Conservation (phyloP, 148 eudicot genomes). For the Diospyros kaki region DNA sequence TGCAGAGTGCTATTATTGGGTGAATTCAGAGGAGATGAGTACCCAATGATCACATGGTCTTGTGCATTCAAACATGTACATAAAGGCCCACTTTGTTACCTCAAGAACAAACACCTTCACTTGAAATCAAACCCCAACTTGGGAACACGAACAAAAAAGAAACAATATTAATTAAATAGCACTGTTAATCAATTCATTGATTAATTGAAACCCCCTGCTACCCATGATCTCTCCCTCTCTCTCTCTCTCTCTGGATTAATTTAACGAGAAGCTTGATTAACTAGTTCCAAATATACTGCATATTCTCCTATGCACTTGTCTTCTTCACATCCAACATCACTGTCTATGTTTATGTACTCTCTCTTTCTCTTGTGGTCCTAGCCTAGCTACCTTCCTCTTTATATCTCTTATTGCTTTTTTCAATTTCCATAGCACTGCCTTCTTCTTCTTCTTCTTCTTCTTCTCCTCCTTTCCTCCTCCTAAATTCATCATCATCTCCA, state of each 20-base stretch:
- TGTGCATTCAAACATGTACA: conserved; percentile 43
- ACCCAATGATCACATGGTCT: conserved; percentile 48
- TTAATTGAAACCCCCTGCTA: no score
- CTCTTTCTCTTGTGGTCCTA: conserved; percentile 17
- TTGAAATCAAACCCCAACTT: conserved; percentile 40
- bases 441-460: neutral
- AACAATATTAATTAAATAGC: neutral
- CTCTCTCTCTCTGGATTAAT: neutral
- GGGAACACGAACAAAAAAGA: conserved; percentile 22
- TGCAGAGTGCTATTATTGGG: neutral
- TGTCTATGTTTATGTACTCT: conserved; percentile 30
- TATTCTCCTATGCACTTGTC: conserved; percentile 42
- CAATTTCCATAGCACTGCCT: neutral
- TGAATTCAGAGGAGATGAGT: neutral
- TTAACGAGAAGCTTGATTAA: conserved; percentile 15
- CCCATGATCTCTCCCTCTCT: neutral
- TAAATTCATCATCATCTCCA: no score
- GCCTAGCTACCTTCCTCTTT: neutral
- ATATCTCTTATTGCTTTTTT: neutral
- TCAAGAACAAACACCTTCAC: conserved; percentile 40
- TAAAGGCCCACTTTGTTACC: conserved; percentile 55
- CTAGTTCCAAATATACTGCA: conserved; percentile 4
- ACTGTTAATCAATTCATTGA: no score
- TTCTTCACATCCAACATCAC: conserved; percentile 48
- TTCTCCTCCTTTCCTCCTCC: no score